phyloP scores from a whole-genome alignment of 169 alveolate genomes.

The Eimeria zaria region DNA sequence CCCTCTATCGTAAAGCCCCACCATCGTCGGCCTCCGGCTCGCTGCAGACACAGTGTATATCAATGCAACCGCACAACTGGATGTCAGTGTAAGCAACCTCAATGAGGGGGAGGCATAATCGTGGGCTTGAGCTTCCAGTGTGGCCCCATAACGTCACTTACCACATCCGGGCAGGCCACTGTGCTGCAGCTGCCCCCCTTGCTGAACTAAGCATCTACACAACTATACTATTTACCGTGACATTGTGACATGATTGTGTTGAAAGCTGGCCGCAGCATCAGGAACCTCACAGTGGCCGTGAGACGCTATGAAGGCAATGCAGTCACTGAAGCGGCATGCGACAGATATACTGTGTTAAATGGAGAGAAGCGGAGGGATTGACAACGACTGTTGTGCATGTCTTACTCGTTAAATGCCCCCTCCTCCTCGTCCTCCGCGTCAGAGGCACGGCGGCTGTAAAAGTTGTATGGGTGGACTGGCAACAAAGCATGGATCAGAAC shows the following conservation, averaged over 20 bases:
- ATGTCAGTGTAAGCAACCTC: not conserved
- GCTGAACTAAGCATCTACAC: not conserved
- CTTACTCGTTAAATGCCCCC: slow-evolving; percentile 45
- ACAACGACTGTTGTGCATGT: not conserved
- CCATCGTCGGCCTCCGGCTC: slow-evolving; percentile 64
- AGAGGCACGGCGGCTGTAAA: slow-evolving; percentile 51
- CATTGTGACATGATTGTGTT: not conserved
- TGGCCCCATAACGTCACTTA: not conserved
- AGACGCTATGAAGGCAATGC: not conserved
- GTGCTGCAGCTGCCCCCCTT: not conserved
- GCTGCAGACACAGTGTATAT: not conserved
- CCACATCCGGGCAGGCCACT: not conserved
- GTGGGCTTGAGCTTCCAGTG: not conserved
- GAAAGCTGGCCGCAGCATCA: not conserved
- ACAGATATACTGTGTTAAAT: not conserved
- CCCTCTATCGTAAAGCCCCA: slow-evolving; percentile 13
- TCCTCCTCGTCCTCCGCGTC: slow-evolving; percentile 74
- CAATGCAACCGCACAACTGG: not conserved
- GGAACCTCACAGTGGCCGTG: not conserved
- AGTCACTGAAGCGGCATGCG: not conserved
- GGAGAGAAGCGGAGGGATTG: not conserved
- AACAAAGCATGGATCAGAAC: slow-evolving; percentile 52
- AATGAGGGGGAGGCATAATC: not conserved
- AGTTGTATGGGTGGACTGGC: slow-evolving; percentile 76
- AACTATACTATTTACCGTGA: not conserved